A percentile compares a stretch with the other conserved stretches of the same genome.
Conservation (phyloP, 2,329 filamentous ascomycete species). For the Paecilomyces variotii region DNA sequence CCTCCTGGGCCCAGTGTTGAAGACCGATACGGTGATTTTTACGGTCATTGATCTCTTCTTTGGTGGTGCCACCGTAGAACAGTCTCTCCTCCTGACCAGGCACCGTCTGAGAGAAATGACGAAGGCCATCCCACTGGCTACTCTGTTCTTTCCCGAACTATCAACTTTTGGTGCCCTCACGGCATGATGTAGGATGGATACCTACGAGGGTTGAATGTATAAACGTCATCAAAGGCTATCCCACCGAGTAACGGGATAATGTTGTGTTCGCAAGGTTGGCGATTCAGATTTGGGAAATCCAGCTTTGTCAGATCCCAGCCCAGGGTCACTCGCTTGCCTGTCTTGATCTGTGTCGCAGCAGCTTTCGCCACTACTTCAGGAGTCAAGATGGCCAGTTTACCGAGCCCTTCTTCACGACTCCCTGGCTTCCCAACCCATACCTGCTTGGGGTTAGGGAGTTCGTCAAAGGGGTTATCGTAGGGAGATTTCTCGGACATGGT, state of each 20-base stretch:
- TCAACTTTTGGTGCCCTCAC: background rate
- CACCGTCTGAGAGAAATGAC: constrained; percentile 41
- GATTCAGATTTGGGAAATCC: constrained; percentile 47
- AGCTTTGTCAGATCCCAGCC: constrained; percentile 51
- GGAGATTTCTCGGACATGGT: background rate
- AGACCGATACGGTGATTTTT: constrained; percentile 40
- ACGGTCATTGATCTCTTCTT: constrained; percentile 39
- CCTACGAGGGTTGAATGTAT: constrained; percentile 43
- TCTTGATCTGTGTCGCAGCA: constrained; percentile 44
- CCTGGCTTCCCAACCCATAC: constrained; percentile 42
- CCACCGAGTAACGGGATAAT: constrained; percentile 43
- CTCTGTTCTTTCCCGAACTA: constrained; percentile 32
- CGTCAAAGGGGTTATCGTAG: constrained; percentile 32
- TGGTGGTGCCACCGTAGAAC: constrained; percentile 44
- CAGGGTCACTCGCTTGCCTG: constrained; percentile 45
- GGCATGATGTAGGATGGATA: background rate
- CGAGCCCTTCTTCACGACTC: constrained; percentile 45
- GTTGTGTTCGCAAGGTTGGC: constrained; percentile 44
- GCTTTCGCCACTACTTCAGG: constrained; percentile 44
- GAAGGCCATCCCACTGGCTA: constrained; percentile 46
- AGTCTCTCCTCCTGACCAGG: constrained; percentile 30
- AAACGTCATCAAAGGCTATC: constrained; percentile 44
- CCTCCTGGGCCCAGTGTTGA: constrained; percentile 42
- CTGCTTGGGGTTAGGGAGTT: constrained; percentile 41
- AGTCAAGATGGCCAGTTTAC: constrained; percentile 45